phyloP scores from a whole-genome alignment of 352 stramenopile genomes.

The Globisporangium polare region DNA sequence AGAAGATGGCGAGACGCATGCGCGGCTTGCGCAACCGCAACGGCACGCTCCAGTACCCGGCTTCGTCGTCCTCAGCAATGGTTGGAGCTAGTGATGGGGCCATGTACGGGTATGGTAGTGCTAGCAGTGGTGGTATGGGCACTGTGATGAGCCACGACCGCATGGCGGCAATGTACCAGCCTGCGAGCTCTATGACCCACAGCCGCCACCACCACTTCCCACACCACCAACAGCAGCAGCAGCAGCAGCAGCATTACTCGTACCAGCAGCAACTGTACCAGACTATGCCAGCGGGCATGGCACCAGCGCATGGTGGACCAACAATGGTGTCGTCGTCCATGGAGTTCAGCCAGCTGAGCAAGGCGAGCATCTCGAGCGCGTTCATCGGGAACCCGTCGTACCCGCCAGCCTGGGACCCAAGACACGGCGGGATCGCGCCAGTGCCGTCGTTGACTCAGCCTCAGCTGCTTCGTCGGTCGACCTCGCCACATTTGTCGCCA shows the following conservation, averaged over 20 bases:
- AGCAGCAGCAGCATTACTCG: background rate
- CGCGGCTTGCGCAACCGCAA: conserved; percentile 19
- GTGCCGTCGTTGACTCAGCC: background rate
- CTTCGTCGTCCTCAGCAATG: background rate
- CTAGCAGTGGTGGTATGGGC: background rate
- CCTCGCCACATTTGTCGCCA: background rate
- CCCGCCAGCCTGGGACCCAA: conserved; percentile 24
- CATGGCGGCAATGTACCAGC: conserved; percentile 8
- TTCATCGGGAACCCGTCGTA: conserved; percentile 34
- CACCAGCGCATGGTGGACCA: background rate
- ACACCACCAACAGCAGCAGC: conserved; percentile 4
- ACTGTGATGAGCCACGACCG: conserved; percentile 7
- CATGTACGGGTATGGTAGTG: conserved; percentile 1
- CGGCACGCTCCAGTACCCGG: conserved; percentile 12
- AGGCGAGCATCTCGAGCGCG: conserved; percentile 36
- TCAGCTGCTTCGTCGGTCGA: background rate
- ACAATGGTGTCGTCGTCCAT: conserved; percentile 14
- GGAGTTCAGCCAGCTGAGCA: conserved; percentile 37
- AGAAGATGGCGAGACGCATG: conserved; percentile 17
- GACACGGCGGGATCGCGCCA: conserved; percentile 9
- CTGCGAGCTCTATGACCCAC: background rate
- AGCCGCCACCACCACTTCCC: conserved; percentile 6
- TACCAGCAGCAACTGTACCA: conserved; percentile 11
- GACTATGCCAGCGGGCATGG: conserved; percentile 1
- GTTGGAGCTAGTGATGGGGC: background rate